A percentile compares a stretch with the other conserved stretches of the same genome.
Conservation (phyloP, 371 early-diverging fungal species). For the Actinomucor elegans region DNA sequence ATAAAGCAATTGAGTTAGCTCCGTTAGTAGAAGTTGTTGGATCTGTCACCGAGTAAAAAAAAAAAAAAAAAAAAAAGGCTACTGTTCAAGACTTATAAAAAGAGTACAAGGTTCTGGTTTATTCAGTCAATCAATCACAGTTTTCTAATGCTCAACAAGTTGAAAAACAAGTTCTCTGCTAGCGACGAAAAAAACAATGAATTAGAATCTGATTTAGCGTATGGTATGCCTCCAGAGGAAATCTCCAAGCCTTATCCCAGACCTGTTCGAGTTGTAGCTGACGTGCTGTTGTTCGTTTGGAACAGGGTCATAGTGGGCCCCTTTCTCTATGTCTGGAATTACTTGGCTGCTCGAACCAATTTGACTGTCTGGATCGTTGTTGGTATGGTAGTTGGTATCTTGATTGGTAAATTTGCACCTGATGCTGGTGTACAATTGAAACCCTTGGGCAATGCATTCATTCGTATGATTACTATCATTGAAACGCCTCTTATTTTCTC, state of each 20-base stretch:
- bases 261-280: not conserved
- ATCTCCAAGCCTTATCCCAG: conserved; percentile 6
- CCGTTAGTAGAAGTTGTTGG: no score
- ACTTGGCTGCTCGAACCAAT: conserved; percentile 45
- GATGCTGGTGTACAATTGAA: conserved; percentile 40
- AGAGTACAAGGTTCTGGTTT: not conserved
- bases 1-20: no score
- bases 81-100: not conserved
- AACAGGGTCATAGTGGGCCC: not conserved
- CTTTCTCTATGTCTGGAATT: conserved; percentile 1
- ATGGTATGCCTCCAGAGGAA: conserved; percentile 8
- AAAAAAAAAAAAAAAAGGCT: not conserved
- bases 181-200: not conserved
- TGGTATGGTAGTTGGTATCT: conserved; percentile 60
- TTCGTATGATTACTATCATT: conserved; percentile 72
- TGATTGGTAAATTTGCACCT: conserved; percentile 63
- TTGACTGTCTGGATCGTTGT: conserved; percentile 66
- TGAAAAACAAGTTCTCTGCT: not conserved
- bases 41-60: conserved; percentile 3
- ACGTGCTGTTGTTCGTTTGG: not conserved
- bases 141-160: not conserved
- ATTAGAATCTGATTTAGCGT: conserved; percentile 4
- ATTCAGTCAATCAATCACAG: not conserved
- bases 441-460: conserved; percentile 57
- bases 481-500: conserved; percentile 72